Conservation (phyloP, 441 rosid species). For the Populus hybrid region DNA sequence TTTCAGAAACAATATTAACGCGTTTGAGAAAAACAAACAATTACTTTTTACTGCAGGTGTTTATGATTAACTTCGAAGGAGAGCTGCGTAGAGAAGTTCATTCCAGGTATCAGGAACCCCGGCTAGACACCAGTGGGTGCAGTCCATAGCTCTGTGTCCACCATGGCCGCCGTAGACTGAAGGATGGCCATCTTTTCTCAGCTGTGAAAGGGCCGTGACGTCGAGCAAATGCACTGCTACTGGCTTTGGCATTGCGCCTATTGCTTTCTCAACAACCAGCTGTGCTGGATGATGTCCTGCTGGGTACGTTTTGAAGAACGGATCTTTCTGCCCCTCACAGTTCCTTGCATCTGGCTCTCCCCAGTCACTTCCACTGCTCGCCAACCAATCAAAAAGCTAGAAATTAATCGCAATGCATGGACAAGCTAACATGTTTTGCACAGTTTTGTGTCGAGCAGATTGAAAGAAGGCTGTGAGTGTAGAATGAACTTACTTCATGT, state of each 20-base stretch:
- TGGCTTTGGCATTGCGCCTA: slow-evolving; percentile 21
- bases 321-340: slow-evolving; percentile 37
- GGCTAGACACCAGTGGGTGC: slow-evolving; percentile 60
- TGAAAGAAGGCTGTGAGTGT: background rate
- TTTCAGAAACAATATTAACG: background rate
- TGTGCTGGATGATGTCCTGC: slow-evolving; percentile 44
- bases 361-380: slow-evolving; percentile 56
- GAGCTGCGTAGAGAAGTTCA: slow-evolving; percentile 34
- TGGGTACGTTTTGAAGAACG: slow-evolving; percentile 25
- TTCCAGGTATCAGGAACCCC: slow-evolving; percentile 65
- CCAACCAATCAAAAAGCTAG: background rate
- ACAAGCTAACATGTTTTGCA: too few relatives aligned
- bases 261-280: slow-evolving; percentile 20
- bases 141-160: slow-evolving; percentile 35
- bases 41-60: background rate
- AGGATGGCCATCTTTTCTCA: slow-evolving; percentile 51
- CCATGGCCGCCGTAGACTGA: slow-evolving; percentile 45
- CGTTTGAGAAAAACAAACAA: too few relatives aligned
- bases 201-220: slow-evolving; percentile 37
- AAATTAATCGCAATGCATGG: too few relatives aligned
- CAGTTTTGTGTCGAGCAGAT: too few relatives aligned
- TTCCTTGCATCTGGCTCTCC: slow-evolving; percentile 48
- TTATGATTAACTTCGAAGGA: background rate
- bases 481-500: slow-evolving; percentile 26
- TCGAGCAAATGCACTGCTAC: slow-evolving; percentile 34